A percentile compares a stretch with the other conserved stretches of the same genome.
phyloP scores from a whole-genome alignment of 2,329 filamentous ascomycete genomes.

The Cladosporium sp. region DNA sequence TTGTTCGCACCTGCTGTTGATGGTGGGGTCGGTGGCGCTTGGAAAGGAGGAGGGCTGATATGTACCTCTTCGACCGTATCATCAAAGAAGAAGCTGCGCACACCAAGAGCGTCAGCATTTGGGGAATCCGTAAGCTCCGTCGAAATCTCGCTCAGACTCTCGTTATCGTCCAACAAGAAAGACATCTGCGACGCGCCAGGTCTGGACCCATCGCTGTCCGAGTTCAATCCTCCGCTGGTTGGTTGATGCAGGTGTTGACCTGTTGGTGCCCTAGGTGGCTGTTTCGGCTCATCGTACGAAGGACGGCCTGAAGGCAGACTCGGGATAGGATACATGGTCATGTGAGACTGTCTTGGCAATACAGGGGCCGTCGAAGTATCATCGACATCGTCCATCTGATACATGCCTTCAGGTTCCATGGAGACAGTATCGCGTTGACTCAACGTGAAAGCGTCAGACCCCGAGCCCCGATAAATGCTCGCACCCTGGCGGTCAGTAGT shows the following conservation, averaged over 20 bases:
- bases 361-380: constrained; percentile 16
- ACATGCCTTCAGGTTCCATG: not conserved
- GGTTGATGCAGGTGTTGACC: not conserved
- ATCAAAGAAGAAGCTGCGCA: constrained; percentile 49
- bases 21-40: constrained; percentile 39
- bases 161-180: constrained; percentile 51
- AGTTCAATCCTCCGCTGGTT: not conserved
- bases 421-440: not conserved
- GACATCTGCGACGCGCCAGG: constrained; percentile 33
- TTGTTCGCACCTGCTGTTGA: constrained; percentile 32
- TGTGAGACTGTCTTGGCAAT: constrained; percentile 10
- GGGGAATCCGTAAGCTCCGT: constrained; percentile 49
- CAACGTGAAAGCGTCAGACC: constrained; percentile 14
- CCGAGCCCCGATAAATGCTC: constrained; percentile 31
- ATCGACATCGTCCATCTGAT: constrained; percentile 8
- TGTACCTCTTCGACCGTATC: constrained; percentile 37
- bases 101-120: constrained; percentile 36
- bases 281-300: not conserved
- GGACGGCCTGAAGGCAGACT: constrained; percentile 1
- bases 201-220: constrained; percentile 1
- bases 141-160: constrained; percentile 53
- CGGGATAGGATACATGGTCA: constrained; percentile 17
- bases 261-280: not conserved
- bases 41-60: constrained; percentile 34
- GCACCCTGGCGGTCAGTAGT: constrained; percentile 30